Evolutionary conservation across 192 early-diverging fungal genomes (phyloP).

Genomic region (Lobosporangium transversale): DNA sequence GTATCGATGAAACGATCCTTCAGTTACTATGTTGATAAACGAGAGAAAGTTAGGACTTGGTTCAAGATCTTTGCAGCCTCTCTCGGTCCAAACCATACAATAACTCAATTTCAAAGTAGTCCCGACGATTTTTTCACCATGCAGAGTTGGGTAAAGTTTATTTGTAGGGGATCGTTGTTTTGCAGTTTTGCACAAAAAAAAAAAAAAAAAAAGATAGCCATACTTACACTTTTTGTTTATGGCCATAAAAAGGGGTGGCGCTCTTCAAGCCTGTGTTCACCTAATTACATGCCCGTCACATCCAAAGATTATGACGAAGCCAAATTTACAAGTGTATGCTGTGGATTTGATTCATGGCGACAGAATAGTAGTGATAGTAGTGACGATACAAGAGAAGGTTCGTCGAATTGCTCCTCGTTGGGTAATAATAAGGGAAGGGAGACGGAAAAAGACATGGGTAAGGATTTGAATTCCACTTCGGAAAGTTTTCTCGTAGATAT

Average conservation of each 20-base stretch:
- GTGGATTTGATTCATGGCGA: too few relatives aligned
- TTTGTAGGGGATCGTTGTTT: neutral
- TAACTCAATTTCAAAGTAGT: constrained; percentile 65
- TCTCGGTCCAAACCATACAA: constrained; percentile 55
- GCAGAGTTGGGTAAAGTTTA: constrained; percentile 65
- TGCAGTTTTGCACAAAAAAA: too few relatives aligned
- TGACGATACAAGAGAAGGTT: too few relatives aligned
- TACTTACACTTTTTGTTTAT: neutral
- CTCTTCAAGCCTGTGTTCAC: constrained; percentile 6
- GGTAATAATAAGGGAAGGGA: too few relatives aligned
- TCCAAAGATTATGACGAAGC: too few relatives aligned
- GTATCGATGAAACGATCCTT: constrained; percentile 39
- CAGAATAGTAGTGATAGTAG: too few relatives aligned
- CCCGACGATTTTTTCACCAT: constrained; percentile 63
- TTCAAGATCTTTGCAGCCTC: constrained; percentile 65
- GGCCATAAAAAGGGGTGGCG: constrained; percentile 30
- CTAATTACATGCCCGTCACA: neutral
- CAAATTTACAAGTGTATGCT: too few relatives aligned
- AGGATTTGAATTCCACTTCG: too few relatives aligned
- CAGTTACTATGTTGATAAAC: constrained; percentile 56
- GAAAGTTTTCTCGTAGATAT: too few relatives aligned
- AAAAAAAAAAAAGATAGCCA: too few relatives aligned
- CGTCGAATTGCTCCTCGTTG: too few relatives aligned
- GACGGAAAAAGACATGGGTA: too few relatives aligned
- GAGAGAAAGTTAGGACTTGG: constrained; percentile 61